phyloP scores from a whole-genome alignment of 129 eudicot species.

The Centella asiatica region DNA sequence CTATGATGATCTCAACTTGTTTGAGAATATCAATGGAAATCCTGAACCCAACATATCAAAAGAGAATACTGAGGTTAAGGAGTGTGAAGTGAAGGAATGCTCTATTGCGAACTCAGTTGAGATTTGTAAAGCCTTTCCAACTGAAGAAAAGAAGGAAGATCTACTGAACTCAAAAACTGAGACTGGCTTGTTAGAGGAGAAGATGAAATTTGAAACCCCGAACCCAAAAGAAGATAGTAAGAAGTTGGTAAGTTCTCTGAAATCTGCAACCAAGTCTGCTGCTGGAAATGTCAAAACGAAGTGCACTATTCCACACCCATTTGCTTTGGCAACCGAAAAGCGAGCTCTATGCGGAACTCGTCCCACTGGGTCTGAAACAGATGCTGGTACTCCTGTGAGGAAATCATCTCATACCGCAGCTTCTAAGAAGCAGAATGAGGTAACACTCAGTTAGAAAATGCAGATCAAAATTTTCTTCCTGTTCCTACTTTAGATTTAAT shows the following conservation, averaged over 20 bases:
- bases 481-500: neutral
- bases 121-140: conserved; percentile 22
- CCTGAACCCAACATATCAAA: neutral
- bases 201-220: conserved; percentile 18
- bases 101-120: conserved; percentile 26
- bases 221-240: neutral
- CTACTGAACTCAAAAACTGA: conserved; percentile 16
- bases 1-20: neutral
- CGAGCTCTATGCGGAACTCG: conserved; percentile 59
- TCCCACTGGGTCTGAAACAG: conserved; percentile 32
- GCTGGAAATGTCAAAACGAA: conserved; percentile 44
- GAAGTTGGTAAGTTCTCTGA: conserved; percentile 8
- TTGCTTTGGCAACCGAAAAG: conserved; percentile 87
- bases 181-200: conserved; percentile 30
- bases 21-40: neutral
- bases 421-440: conserved; percentile 43
- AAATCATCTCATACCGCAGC: conserved; percentile 26
- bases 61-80: conserved; percentile 33
- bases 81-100: conserved; percentile 52
- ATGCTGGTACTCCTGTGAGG: conserved; percentile 26
- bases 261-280: conserved; percentile 32
- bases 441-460: conserved; percentile 7
- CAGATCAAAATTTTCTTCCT: neutral
- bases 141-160: conserved; percentile 24
- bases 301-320: conserved; percentile 50